A percentile compares a stretch with the other conserved stretches of the same genome.
Conservation (phyloP, 805 yeast genomes). For the Yarrowia sp. region DNA sequence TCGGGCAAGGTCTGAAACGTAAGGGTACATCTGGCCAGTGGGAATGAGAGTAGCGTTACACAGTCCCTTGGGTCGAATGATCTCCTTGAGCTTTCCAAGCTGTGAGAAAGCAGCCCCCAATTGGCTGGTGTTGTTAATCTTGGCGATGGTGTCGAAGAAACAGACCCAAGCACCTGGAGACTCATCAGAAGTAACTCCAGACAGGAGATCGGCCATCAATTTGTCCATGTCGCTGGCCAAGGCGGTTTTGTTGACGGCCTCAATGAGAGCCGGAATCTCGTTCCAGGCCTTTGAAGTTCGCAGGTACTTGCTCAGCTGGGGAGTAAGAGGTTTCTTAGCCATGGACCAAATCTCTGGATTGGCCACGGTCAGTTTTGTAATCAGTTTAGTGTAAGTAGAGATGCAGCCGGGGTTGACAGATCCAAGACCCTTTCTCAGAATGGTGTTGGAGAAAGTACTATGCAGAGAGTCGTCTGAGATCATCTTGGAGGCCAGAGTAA, state of each 20-base stretch:
- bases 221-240: neutral
- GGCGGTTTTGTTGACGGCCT: constrained; percentile 1
- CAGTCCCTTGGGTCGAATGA: constrained; percentile 12
- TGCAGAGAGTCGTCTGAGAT: constrained; percentile 27
- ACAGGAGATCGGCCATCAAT: neutral
- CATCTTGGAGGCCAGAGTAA: constrained; percentile 41
- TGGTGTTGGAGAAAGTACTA: constrained; percentile 25
- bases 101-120: neutral
- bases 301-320: constrained; percentile 20
- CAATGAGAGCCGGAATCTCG: constrained; percentile 4
- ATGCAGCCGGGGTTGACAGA: constrained; percentile 21
- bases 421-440: constrained; percentile 31
- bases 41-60: constrained; percentile 9
- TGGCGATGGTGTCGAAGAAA: constrained; percentile 8
- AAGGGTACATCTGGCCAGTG: constrained; percentile 16
- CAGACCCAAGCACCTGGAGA: constrained; percentile 12
- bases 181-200: constrained; percentile 1
- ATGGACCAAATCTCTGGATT: constrained; percentile 37
- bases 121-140: constrained; percentile 5
- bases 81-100: constrained; percentile 3
- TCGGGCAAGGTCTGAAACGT: constrained; percentile 3
- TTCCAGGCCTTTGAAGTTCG: constrained; percentile 9
- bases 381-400: constrained; percentile 4
- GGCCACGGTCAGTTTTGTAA: constrained; percentile 45
- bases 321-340: constrained; percentile 14